Evolutionary conservation across 768 basidiomycete genomes (phyloP), one percentile per base, ranked within the genome.

Genomic region (Kwoniella sp.): DNA sequence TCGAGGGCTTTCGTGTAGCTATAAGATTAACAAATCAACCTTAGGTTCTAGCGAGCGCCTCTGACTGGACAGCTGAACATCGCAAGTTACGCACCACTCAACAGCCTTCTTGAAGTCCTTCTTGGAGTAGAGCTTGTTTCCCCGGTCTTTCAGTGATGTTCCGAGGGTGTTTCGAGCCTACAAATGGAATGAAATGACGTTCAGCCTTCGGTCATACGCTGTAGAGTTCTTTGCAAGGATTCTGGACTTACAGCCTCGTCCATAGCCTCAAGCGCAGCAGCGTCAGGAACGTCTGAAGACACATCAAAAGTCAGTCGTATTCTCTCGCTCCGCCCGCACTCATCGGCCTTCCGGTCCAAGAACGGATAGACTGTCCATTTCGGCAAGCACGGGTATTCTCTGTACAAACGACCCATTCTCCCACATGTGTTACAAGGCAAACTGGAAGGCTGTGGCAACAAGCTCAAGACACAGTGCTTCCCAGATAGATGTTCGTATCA

Each of bases 1-100:
- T 82, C 81, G 72, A 84, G 83, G n/a, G 83, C 83, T 70, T 82
- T 81, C 21, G 82, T 81, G 77, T 84, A 84, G 64, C 73, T 77
- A 58, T 27, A 22, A 6, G 51, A 36, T 8, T 21, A 29, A 2
- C 8, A 8, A 21, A 37, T 63, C 37, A 65, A 53, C 57, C 64
- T 46, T 60, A 47, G 60, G 67, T 6, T 13, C 3, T 2, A 22
- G 12, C 26, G 24, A 61, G 27, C 40, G 54, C 4, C 46, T n/a
- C n/a, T n/a, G 19, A 17, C 7, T 19, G 19, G 6, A 19, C 46
- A 47, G 46, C 46, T 22, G 46, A 47, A 63, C 26, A n/a, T 48
- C 8, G 5, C 8, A 17, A 17, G 19, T 7, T n/a, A 64, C 76
- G 61, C 26, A 77, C 69, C 79, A 77, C 21, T 77, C 76, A 51